Percentiles rank a stretch among this genome's conserved stretches.
Evolutionary conservation across 148 eudicot species (phyloP).

Genomic region (Camellia japonica): DNA sequence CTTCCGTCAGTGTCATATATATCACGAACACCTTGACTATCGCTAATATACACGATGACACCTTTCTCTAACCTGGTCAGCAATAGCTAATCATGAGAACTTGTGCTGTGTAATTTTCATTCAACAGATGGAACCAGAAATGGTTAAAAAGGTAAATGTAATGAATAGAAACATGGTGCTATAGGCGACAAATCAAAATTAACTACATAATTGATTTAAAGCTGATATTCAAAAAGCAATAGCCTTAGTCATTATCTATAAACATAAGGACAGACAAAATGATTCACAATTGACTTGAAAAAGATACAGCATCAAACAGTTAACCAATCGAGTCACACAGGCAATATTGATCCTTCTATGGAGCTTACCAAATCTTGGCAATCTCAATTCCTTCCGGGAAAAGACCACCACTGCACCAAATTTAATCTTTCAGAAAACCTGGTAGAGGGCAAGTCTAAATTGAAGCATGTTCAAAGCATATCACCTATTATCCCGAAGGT

Average conservation of each 20-base stretch:
- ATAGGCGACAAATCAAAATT: neutral
- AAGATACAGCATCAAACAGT: neutral
- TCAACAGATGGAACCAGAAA: neutral
- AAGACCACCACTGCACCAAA: slow-evolving; percentile 91
- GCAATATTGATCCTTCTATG: neutral
- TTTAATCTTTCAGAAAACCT: slow-evolving; percentile 26
- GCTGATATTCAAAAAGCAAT: neutral
- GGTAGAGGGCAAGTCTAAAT: slow-evolving; percentile 1
- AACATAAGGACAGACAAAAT: neutral
- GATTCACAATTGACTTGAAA: neutral
- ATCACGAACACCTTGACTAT: slow-evolving; percentile 93
- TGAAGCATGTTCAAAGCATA: slow-evolving; percentile 10
- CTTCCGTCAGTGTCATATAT: slow-evolving; percentile 97
- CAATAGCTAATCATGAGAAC: slow-evolving; percentile 17
- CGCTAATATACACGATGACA: slow-evolving; percentile 93
- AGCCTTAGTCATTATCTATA: neutral
- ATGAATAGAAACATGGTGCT: neutral
- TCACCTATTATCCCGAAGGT: slow-evolving; percentile 98
- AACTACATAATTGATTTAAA: neutral
- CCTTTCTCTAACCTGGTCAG: slow-evolving; percentile 87
- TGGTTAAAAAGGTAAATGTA: neutral
- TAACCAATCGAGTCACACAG: neutral
- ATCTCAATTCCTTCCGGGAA: slow-evolving; percentile 97
- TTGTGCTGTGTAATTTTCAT: neutral
- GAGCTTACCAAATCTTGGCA: slow-evolving; percentile 88